Evolutionary conservation across 805 yeast species (phyloP).

Genomic region (Scheffersomyces amazonensis): DNA sequence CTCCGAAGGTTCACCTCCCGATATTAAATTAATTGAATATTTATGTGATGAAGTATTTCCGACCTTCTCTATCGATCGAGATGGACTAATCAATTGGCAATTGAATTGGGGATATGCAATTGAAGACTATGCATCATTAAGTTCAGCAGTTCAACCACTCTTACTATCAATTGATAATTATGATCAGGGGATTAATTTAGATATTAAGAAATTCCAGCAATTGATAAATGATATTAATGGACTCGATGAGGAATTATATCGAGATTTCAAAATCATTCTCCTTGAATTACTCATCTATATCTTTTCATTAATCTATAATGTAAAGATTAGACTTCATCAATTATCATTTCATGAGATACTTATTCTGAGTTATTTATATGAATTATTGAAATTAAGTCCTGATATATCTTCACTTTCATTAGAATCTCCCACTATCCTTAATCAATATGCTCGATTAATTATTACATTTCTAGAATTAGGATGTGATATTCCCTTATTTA

Average conservation of each 20-base stretch:
- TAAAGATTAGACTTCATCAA: slow-evolving; percentile 20
- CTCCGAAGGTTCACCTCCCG: too few relatives aligned
- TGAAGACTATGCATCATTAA: slow-evolving; percentile 16
- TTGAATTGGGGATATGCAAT: slow-evolving; percentile 26
- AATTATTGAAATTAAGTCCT: not conserved
- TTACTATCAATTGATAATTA: slow-evolving; percentile 8
- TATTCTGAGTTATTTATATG: slow-evolving; percentile 16
- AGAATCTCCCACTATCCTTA: slow-evolving; percentile 10
- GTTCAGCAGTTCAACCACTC: slow-evolving; percentile 22
- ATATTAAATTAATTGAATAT: slow-evolving; percentile 15
- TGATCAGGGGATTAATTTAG: not conserved
- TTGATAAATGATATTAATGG: slow-evolving; percentile 12
- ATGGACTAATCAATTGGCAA: slow-evolving; percentile 34
- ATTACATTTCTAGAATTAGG: slow-evolving; percentile 32
- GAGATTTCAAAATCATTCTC: slow-evolving; percentile 27
- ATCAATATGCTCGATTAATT: slow-evolving; percentile 20
- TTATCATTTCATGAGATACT: slow-evolving; percentile 16
- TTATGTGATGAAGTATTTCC: slow-evolving; percentile 21
- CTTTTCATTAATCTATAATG: slow-evolving; percentile 19
- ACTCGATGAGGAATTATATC: slow-evolving; percentile 18
- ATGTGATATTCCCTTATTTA: slow-evolving; percentile 20
- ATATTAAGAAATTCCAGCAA: slow-evolving; percentile 6
- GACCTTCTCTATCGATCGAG: slow-evolving; percentile 21
- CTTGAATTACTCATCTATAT: slow-evolving; percentile 22
- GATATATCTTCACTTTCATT: not conserved